Evolutionary conservation across 129 eudicot species (phyloP), one percentile per base, ranked within the genome.

Genomic region (Gnaphalium uliginosum): DNA sequence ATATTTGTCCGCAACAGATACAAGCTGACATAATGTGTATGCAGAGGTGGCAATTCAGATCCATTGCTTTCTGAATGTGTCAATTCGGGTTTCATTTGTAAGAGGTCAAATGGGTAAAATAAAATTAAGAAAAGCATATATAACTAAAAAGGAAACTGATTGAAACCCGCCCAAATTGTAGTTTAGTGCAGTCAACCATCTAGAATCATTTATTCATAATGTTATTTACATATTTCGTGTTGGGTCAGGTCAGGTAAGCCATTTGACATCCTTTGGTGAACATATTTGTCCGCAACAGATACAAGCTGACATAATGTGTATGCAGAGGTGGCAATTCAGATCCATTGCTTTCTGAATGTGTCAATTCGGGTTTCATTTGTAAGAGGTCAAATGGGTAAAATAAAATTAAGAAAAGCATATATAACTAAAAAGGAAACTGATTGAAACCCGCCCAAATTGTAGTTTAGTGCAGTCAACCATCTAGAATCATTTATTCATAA

Each of bases 231-330:
- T 95, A 68, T 95, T 95, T 78, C 96, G 99, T 24, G 96, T 95
- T 22, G 99, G 99, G 43, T 81, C 99, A 80, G 99, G 94, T 76
- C 99, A 95, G 97, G 99, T 95, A 83, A 80, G 78, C 54, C 71
- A 60, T 76, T 51, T 43, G 25, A 32, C 72, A 4, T 76, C 39
- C 63, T 35, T 65, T 76, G 17, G 46, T 50, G 50, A 71, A 70
- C 46, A 51, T 65, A 51, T 30, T 69, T 0, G 15, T 29, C 19
- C 35, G 9, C 58, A 67, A 25, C 19, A 56, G 75, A 46, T 59
- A 69, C 23, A n/a, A 70, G 43, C 23, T 69, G 54, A 35, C 66
- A 56, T 71, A 51, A 54, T 33, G 17, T 59, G 51, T 54, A 64
- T 64, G 39, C 1, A 6, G 43, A 64, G 18, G 53, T 46, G 53